Conservation (phyloP, 1,284 basidiomycete species). For the Phellopilus nigrolimitatus region DNA sequence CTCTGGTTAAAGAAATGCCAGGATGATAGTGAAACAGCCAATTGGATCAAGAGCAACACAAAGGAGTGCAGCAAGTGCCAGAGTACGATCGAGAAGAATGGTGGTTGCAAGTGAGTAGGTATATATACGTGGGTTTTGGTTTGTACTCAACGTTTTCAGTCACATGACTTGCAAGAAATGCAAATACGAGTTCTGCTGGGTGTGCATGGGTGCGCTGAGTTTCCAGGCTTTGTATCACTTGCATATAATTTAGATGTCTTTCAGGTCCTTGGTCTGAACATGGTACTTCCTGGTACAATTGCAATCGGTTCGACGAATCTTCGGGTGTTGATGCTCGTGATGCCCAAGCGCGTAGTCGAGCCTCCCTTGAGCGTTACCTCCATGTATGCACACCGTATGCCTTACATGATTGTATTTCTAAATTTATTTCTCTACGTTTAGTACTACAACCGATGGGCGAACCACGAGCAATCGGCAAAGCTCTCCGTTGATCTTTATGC, state of each 20-base stretch:
- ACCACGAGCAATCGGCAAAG: slow-evolving; percentile 97
- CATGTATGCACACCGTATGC: slow-evolving; percentile 58
- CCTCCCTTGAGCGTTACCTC: slow-evolving; percentile 92
- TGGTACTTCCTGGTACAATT: slow-evolving; percentile 96
- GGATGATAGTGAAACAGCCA: slow-evolving; percentile 97
- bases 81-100: slow-evolving; percentile 99
- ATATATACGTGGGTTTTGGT: slow-evolving; percentile 13
- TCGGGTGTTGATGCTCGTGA: slow-evolving; percentile 85
- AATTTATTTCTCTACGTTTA: slow-evolving; percentile 30
- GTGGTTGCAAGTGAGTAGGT: slow-evolving; percentile 91
- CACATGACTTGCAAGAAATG: slow-evolving; percentile 99
- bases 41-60: slow-evolving; percentile 99
- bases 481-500: slow-evolving; percentile 89
- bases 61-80: slow-evolving; percentile 96
- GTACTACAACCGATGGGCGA: slow-evolving; percentile 98
- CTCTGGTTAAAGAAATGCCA: slow-evolving; percentile 97
- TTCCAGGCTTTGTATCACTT: neutral
- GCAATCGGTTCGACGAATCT: slow-evolving; percentile 97
- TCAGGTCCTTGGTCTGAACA: slow-evolving; percentile 96
- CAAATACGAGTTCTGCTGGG: slow-evolving; percentile 86
- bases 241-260: slow-evolving; percentile 29
- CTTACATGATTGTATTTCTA: neutral
- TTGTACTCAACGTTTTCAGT: slow-evolving; percentile 37
- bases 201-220: slow-evolving; percentile 60
- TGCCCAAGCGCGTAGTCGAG: slow-evolving; percentile 82